A percentile compares a stretch with the other conserved stretches of the same genome.
phyloP scores from a whole-genome alignment of 345 rosid genomes.

The Eucalyptus lansdowneana region DNA sequence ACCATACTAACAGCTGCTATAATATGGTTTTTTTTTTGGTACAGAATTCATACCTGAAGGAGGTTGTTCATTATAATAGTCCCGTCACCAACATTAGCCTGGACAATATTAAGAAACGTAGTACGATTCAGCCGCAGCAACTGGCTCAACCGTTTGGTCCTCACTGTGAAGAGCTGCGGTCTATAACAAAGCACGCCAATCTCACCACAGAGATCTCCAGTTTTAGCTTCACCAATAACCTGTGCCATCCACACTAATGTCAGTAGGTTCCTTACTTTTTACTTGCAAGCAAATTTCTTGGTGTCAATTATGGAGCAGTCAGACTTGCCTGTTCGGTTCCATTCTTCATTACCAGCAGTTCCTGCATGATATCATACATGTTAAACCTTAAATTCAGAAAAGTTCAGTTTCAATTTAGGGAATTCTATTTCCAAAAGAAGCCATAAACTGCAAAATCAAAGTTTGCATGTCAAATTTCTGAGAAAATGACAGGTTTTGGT shows the following conservation, averaged over 20 bases:
- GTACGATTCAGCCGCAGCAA: slow-evolving; percentile 81
- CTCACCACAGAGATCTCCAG: slow-evolving; percentile 84
- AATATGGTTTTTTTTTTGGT: neutral
- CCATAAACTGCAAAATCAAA: neutral
- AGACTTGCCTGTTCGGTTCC: slow-evolving; percentile 42
- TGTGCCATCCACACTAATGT: slow-evolving; percentile 1
- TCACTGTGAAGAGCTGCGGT: slow-evolving; percentile 82
- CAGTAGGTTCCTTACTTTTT: neutral
- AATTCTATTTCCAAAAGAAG: neutral
- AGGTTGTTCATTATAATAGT: slow-evolving; percentile 86
- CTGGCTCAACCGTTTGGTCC: slow-evolving; percentile 86
- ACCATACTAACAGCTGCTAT: neutral
- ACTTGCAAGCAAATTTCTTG: neutral
- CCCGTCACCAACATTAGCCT: slow-evolving; percentile 91
- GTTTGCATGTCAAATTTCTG: neutral
- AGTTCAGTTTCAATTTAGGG: neutral
- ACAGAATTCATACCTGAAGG: slow-evolving; percentile 44
- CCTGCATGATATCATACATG: slow-evolving; percentile 19
- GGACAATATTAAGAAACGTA: slow-evolving; percentile 70
- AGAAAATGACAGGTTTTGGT: neutral
- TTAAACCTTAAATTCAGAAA: neutral
- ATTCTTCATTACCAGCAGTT: slow-evolving; percentile 27
- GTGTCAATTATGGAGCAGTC: neutral
- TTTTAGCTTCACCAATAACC: slow-evolving; percentile 58
- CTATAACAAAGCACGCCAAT: slow-evolving; percentile 78